phyloP scores from a whole-genome alignment of 495 filamentous ascomycete species.

The Chaetomium cochliodes region DNA sequence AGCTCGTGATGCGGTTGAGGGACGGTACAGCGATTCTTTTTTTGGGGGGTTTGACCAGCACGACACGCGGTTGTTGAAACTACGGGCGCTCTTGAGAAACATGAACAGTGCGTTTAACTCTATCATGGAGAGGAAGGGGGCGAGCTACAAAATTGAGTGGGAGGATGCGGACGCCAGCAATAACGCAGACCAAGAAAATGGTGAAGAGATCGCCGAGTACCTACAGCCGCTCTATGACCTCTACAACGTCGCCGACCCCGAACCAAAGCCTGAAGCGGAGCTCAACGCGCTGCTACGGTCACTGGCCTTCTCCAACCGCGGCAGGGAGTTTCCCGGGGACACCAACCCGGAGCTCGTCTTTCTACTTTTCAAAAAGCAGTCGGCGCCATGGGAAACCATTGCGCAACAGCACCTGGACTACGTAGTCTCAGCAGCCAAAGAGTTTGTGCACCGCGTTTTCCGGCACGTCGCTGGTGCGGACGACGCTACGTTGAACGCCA shows the following conservation, averaged over 20 bases:
- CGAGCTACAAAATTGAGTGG: constrained; percentile 24
- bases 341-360: constrained; percentile 25
- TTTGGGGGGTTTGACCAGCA: constrained; percentile 26
- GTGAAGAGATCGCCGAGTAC: not conserved
- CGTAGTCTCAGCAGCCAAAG: constrained; percentile 12
- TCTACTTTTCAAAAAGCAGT: constrained; percentile 30
- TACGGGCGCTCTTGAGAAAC: constrained; percentile 30
- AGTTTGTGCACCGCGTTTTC: constrained; percentile 28
- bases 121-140: constrained; percentile 26
- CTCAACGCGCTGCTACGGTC: constrained; percentile 22
- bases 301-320: constrained; percentile 27
- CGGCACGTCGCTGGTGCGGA: constrained; percentile 23
- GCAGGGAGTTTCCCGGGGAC: constrained; percentile 28
- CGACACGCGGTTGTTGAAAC: constrained; percentile 13
- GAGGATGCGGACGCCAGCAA: constrained; percentile 9
- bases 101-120: constrained; percentile 29
- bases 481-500: constrained; percentile 19
- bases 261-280: not conserved
- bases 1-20: constrained; percentile 33
- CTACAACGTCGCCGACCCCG: constrained; percentile 27
- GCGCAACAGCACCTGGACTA: constrained; percentile 23
- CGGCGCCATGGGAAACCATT: constrained; percentile 27
- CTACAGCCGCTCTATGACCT: not conserved
- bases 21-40: constrained; percentile 36
- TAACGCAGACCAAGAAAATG: not conserved